Conservation (phyloP, 768 basidiomycete genomes). For the Psilocybe cyanescens region DNA sequence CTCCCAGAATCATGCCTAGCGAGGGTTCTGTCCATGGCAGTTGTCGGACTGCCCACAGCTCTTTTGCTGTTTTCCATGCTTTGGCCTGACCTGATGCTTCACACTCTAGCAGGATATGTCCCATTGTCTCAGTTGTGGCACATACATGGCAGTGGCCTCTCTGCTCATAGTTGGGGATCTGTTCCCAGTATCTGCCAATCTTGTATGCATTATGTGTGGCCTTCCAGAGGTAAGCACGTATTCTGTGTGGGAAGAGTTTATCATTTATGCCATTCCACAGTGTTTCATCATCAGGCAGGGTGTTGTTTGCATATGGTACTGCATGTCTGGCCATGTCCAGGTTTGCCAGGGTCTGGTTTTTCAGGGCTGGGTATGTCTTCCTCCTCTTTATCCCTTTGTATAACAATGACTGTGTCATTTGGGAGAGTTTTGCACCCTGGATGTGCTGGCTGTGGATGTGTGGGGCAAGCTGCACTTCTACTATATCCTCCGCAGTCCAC, state of each 20-base stretch:
- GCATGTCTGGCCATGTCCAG: background rate
- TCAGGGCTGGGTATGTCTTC: too few relatives aligned
- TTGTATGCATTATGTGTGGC: slow-evolving; percentile 24
- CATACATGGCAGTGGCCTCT: background rate
- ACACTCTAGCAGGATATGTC: slow-evolving; percentile 33
- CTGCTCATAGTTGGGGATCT: slow-evolving; percentile 8
- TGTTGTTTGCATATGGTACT: background rate
- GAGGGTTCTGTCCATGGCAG: background rate
- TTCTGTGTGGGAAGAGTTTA: slow-evolving; percentile 6
- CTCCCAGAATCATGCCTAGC: slow-evolving; percentile 6
- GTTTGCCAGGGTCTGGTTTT: background rate
- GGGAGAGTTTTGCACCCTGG: too few relatives aligned
- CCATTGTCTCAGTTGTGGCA: slow-evolving; percentile 24
- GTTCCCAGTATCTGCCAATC: slow-evolving; percentile 29
- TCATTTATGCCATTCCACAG: slow-evolving; percentile 15
- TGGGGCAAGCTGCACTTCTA: too few relatives aligned
- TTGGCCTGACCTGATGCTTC: slow-evolving; percentile 20
- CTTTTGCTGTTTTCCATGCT: background rate
- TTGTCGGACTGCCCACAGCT: background rate
- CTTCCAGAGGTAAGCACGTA: slow-evolving; percentile 23
- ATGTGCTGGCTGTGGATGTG: too few relatives aligned
- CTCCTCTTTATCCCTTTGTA: too few relatives aligned
- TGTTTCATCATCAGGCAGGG: background rate
- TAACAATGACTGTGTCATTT: too few relatives aligned
- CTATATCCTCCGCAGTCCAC: too few relatives aligned